Evolutionary conservation across 305 asterid genomes (phyloP).

Genomic region (Euphrasia arctica): DNA sequence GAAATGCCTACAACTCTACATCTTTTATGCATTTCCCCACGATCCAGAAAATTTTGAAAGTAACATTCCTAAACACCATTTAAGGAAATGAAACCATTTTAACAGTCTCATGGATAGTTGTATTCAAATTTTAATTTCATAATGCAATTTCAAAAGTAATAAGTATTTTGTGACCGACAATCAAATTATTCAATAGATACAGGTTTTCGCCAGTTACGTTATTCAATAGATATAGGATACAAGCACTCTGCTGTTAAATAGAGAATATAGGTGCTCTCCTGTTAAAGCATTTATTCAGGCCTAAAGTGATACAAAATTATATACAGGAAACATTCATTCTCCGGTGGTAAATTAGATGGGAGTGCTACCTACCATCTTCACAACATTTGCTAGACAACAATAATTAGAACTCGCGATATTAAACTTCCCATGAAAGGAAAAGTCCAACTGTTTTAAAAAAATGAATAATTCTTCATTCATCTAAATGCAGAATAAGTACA

Average conservation of each 20-base stretch:
- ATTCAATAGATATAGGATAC: not conserved
- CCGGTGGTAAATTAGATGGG: slow-evolving; percentile 16
- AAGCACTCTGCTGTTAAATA: not conserved
- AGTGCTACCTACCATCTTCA: slow-evolving; percentile 6
- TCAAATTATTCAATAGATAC: not conserved
- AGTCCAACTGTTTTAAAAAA: not conserved
- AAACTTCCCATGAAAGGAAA: slow-evolving; percentile 12
- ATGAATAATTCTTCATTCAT: not conserved
- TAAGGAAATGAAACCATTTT: slow-evolving; percentile 6
- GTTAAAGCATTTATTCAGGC: not conserved
- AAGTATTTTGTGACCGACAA: not conserved
- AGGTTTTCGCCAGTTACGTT: not conserved
- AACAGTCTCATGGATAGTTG: slow-evolving; percentile 7
- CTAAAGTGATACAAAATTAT: slow-evolving; percentile 15
- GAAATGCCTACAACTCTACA: not conserved
- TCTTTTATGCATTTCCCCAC: not conserved
- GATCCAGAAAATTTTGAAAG: slow-evolving; percentile 13
- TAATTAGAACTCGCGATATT: slow-evolving; percentile 2
- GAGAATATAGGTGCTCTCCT: not conserved
- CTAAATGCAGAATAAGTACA: slow-evolving; percentile 4
- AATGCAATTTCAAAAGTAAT: too few relatives aligned
- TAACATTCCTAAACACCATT: slow-evolving; percentile 7
- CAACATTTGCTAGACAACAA: slow-evolving; percentile 16
- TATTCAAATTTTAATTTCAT: slow-evolving; percentile 10
- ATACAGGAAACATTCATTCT: slow-evolving; percentile 15